Conservation (phyloP, 345 rosid genomes). For the Rhizophora apiculata region DNA sequence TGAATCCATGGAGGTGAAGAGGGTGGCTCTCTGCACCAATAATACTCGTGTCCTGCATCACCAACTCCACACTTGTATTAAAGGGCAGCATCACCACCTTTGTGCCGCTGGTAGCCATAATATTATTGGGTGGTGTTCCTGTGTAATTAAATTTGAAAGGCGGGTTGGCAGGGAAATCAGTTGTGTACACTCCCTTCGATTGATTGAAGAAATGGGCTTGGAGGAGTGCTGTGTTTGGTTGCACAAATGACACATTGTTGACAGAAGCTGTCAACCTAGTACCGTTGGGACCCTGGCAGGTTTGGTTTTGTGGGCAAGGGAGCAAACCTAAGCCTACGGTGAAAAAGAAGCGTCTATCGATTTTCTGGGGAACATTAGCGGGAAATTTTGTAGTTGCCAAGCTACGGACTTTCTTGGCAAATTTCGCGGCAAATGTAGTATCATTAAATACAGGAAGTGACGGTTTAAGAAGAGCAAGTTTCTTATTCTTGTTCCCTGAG, state of each 20-base stretch:
- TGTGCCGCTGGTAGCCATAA: constrained; percentile 36
- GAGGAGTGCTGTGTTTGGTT: constrained; percentile 39
- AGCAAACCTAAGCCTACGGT: constrained; percentile 43
- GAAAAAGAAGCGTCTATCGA: constrained; percentile 46
- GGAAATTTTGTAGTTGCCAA: constrained; percentile 40
- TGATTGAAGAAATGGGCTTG: constrained; percentile 48
- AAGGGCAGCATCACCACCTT: constrained; percentile 38
- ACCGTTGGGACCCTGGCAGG: constrained; percentile 50
- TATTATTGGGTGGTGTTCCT: constrained; percentile 43
- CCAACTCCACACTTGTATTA: constrained; percentile 46
- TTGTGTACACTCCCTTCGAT: constrained; percentile 41
- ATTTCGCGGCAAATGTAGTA: constrained; percentile 35
- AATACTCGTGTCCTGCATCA: constrained; percentile 53
- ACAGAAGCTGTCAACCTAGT: constrained; percentile 38
- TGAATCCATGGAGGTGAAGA: constrained; percentile 54
- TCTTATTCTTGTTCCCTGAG: constrained; percentile 20
- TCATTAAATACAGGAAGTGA: constrained; percentile 46
- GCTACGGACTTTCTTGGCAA: constrained; percentile 38
- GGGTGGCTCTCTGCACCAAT: constrained; percentile 52
- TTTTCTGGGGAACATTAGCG: constrained; percentile 41
- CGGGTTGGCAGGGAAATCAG: constrained; percentile 47
- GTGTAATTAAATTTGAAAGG: constrained; percentile 51
- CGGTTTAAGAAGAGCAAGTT: constrained; percentile 27
- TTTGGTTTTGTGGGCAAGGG: constrained; percentile 40
- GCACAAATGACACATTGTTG: constrained; percentile 49